Percentiles rank a stretch among this genome's conserved stretches.
Evolutionary conservation across 1,284 basidiomycete species (phyloP).

Genomic region (Xerocomus minutiporus): DNA sequence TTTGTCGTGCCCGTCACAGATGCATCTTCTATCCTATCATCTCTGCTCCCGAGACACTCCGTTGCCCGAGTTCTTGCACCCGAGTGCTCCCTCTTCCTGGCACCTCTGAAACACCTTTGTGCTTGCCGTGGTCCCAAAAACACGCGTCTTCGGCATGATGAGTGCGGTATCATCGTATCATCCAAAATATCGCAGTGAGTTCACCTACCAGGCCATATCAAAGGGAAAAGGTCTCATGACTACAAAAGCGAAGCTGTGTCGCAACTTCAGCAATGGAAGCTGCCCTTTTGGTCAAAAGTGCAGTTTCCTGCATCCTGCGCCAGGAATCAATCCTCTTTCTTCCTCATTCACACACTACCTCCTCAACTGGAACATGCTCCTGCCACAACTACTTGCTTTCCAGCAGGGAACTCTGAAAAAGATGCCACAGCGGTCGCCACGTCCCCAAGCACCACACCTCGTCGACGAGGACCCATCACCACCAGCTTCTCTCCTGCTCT

Average conservation of each 20-base stretch:
- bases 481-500: slow-evolving; percentile 21
- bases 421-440: slow-evolving; percentile 1
- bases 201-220: not conserved
- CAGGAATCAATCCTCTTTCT: slow-evolving; percentile 5
- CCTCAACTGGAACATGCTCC: slow-evolving; percentile 16
- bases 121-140: not conserved
- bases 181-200: slow-evolving; percentile 34
- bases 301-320: slow-evolving; percentile 30
- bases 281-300: slow-evolving; percentile 30
- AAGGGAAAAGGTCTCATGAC: slow-evolving; percentile 1
- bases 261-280: slow-evolving; percentile 23
- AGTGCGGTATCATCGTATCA: slow-evolving; percentile 12
- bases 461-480: slow-evolving; percentile 16
- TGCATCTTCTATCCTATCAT: slow-evolving; percentile 3
- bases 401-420: slow-evolving; percentile 4
- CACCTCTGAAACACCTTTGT: not conserved
- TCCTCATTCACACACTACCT: slow-evolving; percentile 12
- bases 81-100: not conserved
- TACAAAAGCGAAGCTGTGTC: slow-evolving; percentile 30
- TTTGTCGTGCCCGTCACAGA: slow-evolving; percentile 12
- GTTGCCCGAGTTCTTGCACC: not conserved
- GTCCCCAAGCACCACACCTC: slow-evolving; percentile 8
- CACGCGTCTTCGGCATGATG: slow-evolving; percentile 10
- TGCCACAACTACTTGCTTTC: slow-evolving; percentile 16
- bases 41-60: slow-evolving; percentile 4